phyloP scores from a whole-genome alignment of 805 yeast genomes.

The Kodamaea hsintzibuensis region DNA sequence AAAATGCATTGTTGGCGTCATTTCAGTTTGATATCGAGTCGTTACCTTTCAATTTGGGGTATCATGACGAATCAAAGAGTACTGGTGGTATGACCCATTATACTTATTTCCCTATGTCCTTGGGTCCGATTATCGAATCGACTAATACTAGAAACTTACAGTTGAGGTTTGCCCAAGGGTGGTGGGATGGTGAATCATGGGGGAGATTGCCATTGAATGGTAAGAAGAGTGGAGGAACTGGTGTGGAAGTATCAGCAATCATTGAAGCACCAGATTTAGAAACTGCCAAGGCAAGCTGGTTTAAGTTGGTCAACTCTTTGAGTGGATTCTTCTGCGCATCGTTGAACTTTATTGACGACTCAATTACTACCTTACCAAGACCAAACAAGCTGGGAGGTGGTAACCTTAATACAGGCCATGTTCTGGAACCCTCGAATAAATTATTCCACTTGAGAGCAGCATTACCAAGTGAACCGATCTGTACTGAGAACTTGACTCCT shows the following conservation, averaged over 20 bases:
- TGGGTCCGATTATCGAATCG: conserved; percentile 72
- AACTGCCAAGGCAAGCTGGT: conserved; percentile 69
- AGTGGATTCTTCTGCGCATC: conserved; percentile 97
- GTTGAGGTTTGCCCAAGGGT: conserved; percentile 87
- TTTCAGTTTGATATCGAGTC: conserved; percentile 70
- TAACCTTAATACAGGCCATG: conserved; percentile 13
- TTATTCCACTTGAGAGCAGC: conserved; percentile 75
- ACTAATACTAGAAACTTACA: conserved; percentile 76
- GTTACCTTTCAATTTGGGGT: conserved; percentile 32
- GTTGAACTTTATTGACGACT: conserved; percentile 78
- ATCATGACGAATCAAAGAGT: conserved; percentile 14
- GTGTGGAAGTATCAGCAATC: conserved; percentile 90
- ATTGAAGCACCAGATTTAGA: conserved; percentile 61
- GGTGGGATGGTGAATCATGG: conserved; percentile 91
- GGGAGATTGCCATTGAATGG: conserved; percentile 81
- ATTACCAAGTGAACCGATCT: conserved; percentile 90
- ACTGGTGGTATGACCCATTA: conserved; percentile 42
- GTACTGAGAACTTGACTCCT: conserved; percentile 96
- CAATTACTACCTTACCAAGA: conserved; percentile 64
- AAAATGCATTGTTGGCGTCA: conserved; percentile 66
- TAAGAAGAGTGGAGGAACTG: conserved; percentile 80
- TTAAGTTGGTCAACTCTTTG: conserved; percentile 64
- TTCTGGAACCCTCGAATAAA: conserved; percentile 32
- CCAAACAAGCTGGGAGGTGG: conserved; percentile 46
- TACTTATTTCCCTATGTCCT: conserved; percentile 72